Evolutionary conservation across 768 basidiomycete species (phyloP), one percentile per base, ranked within the genome.

Genomic region (Rhodocollybia butyracea): DNA sequence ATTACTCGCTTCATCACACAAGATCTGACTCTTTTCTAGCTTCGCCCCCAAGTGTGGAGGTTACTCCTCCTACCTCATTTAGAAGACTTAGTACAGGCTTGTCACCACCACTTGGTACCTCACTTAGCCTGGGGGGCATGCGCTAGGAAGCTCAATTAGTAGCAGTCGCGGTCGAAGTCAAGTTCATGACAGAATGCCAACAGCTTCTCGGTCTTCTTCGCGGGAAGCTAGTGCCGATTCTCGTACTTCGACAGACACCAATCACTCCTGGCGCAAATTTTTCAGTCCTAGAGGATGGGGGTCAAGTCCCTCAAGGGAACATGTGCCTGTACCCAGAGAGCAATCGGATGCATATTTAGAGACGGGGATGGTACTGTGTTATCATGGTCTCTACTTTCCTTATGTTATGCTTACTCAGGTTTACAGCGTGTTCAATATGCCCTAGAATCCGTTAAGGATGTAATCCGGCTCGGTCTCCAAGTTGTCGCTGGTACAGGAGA

Each of bases 301-400:
- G 15, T 21, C 21, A 6, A 31, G 41, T 6, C 41, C 53, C n/a
- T 31, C 26, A 29, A 54, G 45, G 39, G 21, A 31, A 52, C 36
- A 52, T 29, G 12, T 29, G 15, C 40, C 51, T n/a, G 41, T 54
- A 6, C 53, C 53, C 6, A 32, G 26, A 29, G 53, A 54, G 41
- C 53, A 54, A n/a, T 43, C 53, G 13, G 53, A 54, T n/a, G 40
- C 53, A 13, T 54, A 43, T 54, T 21, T 42, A 29, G 31, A 32
- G 13, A 54, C 53, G n/a, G 45, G 45, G 26, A 45, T 30, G 5
- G 53, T 54, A 45, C 24, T 10, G 15, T 15, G 6, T 13, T 5
- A n/a, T 42, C 19, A 17, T 24, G 19, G 7, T 43, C 42, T 31
- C 3, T 29, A 24, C 21, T 7, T 29, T 10, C 13, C 5, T 45